Evolutionary conservation across 2,329 filamentous ascomycete genomes (phyloP).

Genomic region (Clarireedia homoeocarpa): DNA sequence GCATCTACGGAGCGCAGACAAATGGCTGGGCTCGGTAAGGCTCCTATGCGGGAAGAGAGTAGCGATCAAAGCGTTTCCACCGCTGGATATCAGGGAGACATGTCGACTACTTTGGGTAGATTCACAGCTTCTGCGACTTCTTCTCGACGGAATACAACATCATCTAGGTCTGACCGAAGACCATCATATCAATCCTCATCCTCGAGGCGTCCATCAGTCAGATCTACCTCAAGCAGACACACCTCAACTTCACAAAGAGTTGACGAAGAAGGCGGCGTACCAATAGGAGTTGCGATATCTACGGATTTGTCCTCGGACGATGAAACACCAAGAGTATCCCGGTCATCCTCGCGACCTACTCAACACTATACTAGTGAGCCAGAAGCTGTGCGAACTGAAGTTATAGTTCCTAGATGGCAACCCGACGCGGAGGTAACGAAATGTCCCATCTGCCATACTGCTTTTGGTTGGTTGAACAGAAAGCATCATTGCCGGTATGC

Average conservation of each 20-base stretch:
- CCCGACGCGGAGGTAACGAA: slow-evolving; percentile 73
- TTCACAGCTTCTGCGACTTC: background rate
- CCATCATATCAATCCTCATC: slow-evolving; percentile 7
- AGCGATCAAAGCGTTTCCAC: slow-evolving; percentile 2
- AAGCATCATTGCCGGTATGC: slow-evolving; percentile 86
- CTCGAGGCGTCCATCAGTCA: slow-evolving; percentile 5
- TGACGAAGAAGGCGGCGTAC: background rate
- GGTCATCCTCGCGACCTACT: background rate
- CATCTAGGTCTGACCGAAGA: slow-evolving; percentile 4
- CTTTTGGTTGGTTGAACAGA: slow-evolving; percentile 66
- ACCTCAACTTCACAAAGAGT: background rate
- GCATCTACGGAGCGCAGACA: background rate
- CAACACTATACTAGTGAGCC: background rate
- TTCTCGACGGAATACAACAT: slow-evolving; percentile 3
- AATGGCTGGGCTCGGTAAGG: background rate
- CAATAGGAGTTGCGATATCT: background rate
- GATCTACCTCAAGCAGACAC: background rate
- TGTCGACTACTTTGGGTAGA: slow-evolving; percentile 7
- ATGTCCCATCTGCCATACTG: slow-evolving; percentile 75
- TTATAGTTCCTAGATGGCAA: slow-evolving; percentile 74
- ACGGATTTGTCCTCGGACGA: background rate
- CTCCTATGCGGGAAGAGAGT: slow-evolving; percentile 5
- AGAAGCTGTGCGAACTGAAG: slow-evolving; percentile 1
- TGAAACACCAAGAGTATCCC: slow-evolving; percentile 5
- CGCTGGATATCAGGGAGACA: slow-evolving; percentile 7